phyloP scores from a whole-genome alignment of 148 eudicot genomes.

The Cornus kousa region DNA sequence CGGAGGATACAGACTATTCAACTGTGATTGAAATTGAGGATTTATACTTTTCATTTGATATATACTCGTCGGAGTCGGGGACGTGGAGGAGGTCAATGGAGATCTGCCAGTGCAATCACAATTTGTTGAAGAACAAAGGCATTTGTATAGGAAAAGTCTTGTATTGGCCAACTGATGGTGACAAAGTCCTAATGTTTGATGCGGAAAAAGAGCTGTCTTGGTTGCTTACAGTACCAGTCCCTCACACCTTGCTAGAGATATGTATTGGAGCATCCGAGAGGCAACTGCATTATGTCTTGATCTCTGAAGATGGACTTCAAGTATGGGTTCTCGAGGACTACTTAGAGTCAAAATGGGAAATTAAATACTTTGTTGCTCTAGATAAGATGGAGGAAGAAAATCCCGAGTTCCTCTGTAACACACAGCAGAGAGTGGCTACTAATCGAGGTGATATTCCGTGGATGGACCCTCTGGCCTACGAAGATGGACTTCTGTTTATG shows the following conservation, averaged over 20 bases:
- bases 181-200: slow-evolving; percentile 38
- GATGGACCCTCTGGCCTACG: slow-evolving; percentile 36
- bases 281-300: slow-evolving; percentile 26
- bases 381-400: slow-evolving; percentile 35
- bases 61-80: slow-evolving; percentile 33
- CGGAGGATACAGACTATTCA: slow-evolving; percentile 16
- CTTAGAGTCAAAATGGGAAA: slow-evolving; percentile 29
- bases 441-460: slow-evolving; percentile 7
- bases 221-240: slow-evolving; percentile 29
- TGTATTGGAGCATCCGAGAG: slow-evolving; percentile 44
- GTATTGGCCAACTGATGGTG: slow-evolving; percentile 44
- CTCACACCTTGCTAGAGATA: slow-evolving; percentile 19
- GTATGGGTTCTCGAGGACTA: slow-evolving; percentile 41
- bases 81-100: slow-evolving; percentile 31
- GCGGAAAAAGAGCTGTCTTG: slow-evolving; percentile 29
- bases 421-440: slow-evolving; percentile 9
- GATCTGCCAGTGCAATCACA: slow-evolving; percentile 22
- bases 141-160: slow-evolving; percentile 19
- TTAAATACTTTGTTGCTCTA: slow-evolving; percentile 18
- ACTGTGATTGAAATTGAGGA: slow-evolving; percentile 17
- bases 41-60: slow-evolving; percentile 14
- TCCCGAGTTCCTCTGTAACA: slow-evolving; percentile 12
- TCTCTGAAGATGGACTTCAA: slow-evolving; percentile 35
- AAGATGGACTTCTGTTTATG: slow-evolving; percentile 30
- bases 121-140: slow-evolving; percentile 29